Conservation (phyloP, 768 basidiomycete species). For the Kwoniella newhampshirensis region DNA sequence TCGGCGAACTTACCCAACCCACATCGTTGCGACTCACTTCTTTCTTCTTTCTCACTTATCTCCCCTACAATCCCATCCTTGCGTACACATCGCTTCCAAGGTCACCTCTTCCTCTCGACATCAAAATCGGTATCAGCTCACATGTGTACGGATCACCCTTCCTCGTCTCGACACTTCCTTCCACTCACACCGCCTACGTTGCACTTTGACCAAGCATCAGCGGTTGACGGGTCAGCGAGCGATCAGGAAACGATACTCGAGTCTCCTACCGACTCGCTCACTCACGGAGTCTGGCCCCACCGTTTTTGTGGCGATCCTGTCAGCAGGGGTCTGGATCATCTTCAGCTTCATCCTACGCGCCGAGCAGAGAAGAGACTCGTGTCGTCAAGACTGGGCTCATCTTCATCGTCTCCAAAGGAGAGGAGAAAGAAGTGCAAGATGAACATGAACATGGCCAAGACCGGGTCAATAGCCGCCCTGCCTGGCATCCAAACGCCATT, state of each 20-base stretch:
- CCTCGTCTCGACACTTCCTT: slow-evolving; percentile 14
- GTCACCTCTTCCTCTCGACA: neutral
- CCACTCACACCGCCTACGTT: slow-evolving; percentile 17
- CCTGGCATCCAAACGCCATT: slow-evolving; percentile 37
- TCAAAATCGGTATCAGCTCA: neutral
- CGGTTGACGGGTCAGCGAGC: slow-evolving; percentile 17
- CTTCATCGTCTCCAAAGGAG: slow-evolving; percentile 1
- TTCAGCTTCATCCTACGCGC: neutral
- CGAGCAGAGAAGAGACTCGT: slow-evolving; percentile 12
- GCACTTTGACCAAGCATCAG: slow-evolving; percentile 16
- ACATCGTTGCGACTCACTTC: too few relatives aligned
- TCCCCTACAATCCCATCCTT: too few relatives aligned
- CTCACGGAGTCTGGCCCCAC: slow-evolving; percentile 4
- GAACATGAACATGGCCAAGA: slow-evolving; percentile 40
- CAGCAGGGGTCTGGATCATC: neutral
- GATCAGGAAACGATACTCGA: slow-evolving; percentile 23
- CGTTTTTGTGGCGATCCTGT: neutral
- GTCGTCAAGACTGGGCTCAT: slow-evolving; percentile 7
- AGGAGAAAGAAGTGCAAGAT: slow-evolving; percentile 17
- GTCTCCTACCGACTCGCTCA: slow-evolving; percentile 13
- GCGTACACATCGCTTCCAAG: neutral
- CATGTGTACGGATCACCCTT: slow-evolving; percentile 21
- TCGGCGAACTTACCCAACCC: too few relatives aligned
- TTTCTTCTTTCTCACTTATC: too few relatives aligned
- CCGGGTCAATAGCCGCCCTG: slow-evolving; percentile 26